Evolutionary conservation across 306 rosid species (phyloP).

Genomic region (Dryas drummondii): DNA sequence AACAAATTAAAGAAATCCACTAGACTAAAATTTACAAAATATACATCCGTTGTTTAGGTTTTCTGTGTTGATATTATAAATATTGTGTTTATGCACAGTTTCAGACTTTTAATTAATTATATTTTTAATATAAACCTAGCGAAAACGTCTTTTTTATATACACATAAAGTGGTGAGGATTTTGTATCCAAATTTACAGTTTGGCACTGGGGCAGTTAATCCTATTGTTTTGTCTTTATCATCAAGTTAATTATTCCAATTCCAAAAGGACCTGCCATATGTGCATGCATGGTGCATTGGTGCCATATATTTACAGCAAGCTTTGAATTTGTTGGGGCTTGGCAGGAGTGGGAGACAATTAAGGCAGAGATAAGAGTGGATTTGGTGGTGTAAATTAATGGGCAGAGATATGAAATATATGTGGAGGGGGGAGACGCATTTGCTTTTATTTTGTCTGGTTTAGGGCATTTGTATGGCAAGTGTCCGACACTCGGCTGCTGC

Average conservation of each 20-base stretch:
- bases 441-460: constrained; percentile 21
- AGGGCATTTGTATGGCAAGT: constrained; percentile 36
- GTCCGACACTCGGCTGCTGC: constrained; percentile 62
- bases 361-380: constrained; percentile 37
- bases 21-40: too few species aligned
- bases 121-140: too few species aligned
- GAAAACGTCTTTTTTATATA: too few species aligned
- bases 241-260: background rate
- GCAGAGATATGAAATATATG: background rate
- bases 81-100: too few species aligned
- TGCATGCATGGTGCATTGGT: too few species aligned
- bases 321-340: constrained; percentile 30
- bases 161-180: too few species aligned
- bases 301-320: constrained; percentile 18
- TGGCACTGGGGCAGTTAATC: too few species aligned
- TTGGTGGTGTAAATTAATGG: constrained; percentile 19
- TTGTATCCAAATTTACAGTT: too few species aligned
- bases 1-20: too few species aligned
- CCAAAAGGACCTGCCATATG: background rate
- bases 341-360: constrained; percentile 46
- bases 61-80: too few species aligned
- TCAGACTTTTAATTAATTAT: too few species aligned
- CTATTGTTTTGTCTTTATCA: constrained; percentile 9
- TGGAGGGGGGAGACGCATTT: constrained; percentile 26
- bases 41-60: too few species aligned